A percentile compares a stretch with the other conserved stretches of the same genome.
Evolutionary conservation across 2,329 filamentous ascomycete species (phyloP).

Genomic region (Ampelomyces quisqualis): DNA sequence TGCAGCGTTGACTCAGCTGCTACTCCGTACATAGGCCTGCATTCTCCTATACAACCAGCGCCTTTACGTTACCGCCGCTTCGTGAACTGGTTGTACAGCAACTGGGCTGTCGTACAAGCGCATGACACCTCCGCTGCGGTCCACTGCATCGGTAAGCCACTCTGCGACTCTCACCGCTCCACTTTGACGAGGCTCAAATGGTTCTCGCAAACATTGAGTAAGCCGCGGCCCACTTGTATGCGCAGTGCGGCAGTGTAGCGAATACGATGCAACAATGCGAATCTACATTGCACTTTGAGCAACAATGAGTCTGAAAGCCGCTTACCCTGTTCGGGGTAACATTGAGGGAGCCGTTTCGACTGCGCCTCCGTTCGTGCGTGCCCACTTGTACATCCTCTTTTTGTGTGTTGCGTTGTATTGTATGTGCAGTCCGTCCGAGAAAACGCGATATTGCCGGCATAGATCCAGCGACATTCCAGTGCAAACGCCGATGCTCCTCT

Average conservation of each 20-base stretch:
- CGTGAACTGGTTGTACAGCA: slow-evolving; percentile 10
- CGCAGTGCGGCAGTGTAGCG: slow-evolving; percentile 12
- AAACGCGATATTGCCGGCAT: too few species aligned
- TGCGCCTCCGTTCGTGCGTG: too few species aligned
- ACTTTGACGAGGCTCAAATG: slow-evolving; percentile 16
- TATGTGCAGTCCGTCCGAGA: too few species aligned
- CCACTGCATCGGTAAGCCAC: slow-evolving; percentile 9
- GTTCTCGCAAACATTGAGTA: slow-evolving; percentile 5
- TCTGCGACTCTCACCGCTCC: slow-evolving; percentile 19
- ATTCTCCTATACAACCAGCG: too few species aligned
- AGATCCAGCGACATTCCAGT: too few species aligned
- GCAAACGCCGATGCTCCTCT: too few species aligned
- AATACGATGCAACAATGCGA: slow-evolving; percentile 15
- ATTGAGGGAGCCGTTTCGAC: slow-evolving; percentile 2
- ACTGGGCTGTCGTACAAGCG: slow-evolving; percentile 11
- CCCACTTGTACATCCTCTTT: too few species aligned
- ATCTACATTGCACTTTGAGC: slow-evolving; percentile 5
- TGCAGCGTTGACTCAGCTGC: slow-evolving; percentile 18
- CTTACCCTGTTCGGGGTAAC: slow-evolving; percentile 2
- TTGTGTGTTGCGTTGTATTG: too few species aligned
- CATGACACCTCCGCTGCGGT: slow-evolving; percentile 7
- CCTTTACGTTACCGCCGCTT: slow-evolving; percentile 18
- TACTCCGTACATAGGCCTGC: slow-evolving; percentile 18
- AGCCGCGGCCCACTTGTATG: slow-evolving; percentile 7
- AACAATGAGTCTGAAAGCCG: slow-evolving; percentile 11